Evolutionary conservation across 1,139 yeast genomes (phyloP), one percentile per base, ranked within the genome.

Genomic region (Geotrichum aggregatum): DNA sequence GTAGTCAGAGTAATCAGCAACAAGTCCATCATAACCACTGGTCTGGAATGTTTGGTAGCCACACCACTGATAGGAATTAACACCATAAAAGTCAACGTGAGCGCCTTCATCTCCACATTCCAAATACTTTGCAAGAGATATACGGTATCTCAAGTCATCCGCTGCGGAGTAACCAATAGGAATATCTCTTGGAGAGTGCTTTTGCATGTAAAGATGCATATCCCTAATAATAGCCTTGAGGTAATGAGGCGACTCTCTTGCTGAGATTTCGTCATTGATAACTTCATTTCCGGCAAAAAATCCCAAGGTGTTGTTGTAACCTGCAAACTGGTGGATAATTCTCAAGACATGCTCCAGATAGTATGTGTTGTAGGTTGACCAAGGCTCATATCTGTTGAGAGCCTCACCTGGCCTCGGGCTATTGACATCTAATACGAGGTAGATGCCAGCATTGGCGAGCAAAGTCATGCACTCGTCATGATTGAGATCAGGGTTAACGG

Each of bases 141-240:
- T 71, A 68, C 96, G 80, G 60, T 84, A 78, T 28, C 76, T 77
- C 54, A 73, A 73, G 63, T 84, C 95, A 69, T 89, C 96, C 48
- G 95, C 95, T 43, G 96, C 92, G 11, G 96, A 85, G 69, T 89
- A 91, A 49, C 97, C 98, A 41, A 91, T 94, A 3, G 96, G 96
- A 54, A 89, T 84, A 10, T 75, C 66, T 69, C 97, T 80, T 65
- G 84, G 79, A 22, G 83, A 73, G 61, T 85, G 81, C 53, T 77
- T 74, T 14, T 76, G 71, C 58, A 91, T 87, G 68, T 91, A 89
- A 61, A 81, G 80, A 71, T 87, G 89, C 76, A 86, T 83, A 68
- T 91, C 98, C 70, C 98, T 83, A 62, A 87, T 83, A 34, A 94
- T 87, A 44, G 97, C 97, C 69, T 94, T 84, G 57, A 91, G 80